Evolutionary conservation across 257 asterid species (phyloP), one percentile per base, ranked within the genome.

Genomic region (Fraxinus americana): DNA sequence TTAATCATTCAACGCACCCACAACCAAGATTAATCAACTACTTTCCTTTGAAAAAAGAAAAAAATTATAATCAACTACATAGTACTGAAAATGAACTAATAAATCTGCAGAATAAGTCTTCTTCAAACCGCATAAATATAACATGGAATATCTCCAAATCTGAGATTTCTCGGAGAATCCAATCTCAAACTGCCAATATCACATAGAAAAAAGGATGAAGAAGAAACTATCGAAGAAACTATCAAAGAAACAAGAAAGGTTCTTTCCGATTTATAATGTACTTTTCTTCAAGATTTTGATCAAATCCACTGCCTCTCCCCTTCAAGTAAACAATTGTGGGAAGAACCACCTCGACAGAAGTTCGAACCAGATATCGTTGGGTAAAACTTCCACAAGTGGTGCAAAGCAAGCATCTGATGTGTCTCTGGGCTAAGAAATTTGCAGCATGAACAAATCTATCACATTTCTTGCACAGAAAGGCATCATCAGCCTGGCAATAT

Each of bases 401-500:
- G 78, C 91, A 85, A 35, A 88, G 81, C 38, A 88, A 80, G 81
- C 87, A 82, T 21, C 90, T 63, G 21, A 88, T 80, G 35, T 85
- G 89, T 77, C 89, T 82, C 23, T 74, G 79, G 4, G 89, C 88
- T 73, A 88, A 78, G 72, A 88, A 83, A 75, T 88, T 88, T 5
- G 91, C 89, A 30, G 72, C 75, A 39, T 86, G 90, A 2, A 88
- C 89, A 83, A 80, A 76, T 21, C 73, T 73, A 70, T 88, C 91
- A 70, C 91, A 88, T 83, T 88, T 83, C 72, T 71, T 65, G 83
- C 91, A 88, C n/a, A 88, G 83, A 80, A 83, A 86, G 13, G 90
- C 91, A 70, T 75, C 83, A 78, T 88, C 91, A 27, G 89, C 89
- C 66, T 77, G 81, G 83, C 91, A 88, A 73, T 82, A 86, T 17